Conservation (phyloP, 2,329 filamentous ascomycete genomes). For the Penicillium sp. region DNA sequence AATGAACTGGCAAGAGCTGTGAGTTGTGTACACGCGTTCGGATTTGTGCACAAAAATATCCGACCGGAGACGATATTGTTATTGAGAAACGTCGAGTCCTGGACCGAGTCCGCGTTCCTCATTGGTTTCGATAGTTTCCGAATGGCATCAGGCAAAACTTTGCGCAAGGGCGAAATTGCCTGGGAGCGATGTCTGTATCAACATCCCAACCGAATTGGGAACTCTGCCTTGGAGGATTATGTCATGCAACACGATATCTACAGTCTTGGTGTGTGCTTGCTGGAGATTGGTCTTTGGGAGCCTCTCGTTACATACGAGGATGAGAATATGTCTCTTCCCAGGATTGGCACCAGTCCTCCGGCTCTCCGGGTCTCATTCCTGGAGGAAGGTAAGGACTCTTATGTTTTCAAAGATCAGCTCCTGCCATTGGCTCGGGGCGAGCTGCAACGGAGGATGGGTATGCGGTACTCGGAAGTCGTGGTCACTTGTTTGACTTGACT, state of each 20-base stretch:
- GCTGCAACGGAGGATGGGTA: slow-evolving; percentile 4
- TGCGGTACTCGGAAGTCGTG: slow-evolving; percentile 11
- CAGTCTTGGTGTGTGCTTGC: slow-evolving; percentile 16
- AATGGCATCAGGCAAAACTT: slow-evolving; percentile 38
- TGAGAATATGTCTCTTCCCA: background rate
- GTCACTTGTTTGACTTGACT: slow-evolving; percentile 14
- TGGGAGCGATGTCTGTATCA: slow-evolving; percentile 54
- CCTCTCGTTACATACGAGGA: slow-evolving; percentile 14
- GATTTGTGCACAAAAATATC: slow-evolving; percentile 57
- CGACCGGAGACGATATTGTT: slow-evolving; percentile 46
- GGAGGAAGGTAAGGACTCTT: background rate
- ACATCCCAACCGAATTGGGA: slow-evolving; percentile 48
- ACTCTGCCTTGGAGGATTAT: background rate
- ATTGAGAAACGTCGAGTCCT: slow-evolving; percentile 1
- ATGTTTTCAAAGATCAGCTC: background rate
- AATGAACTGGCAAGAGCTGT: slow-evolving; percentile 43
- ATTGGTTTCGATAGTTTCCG: slow-evolving; percentile 55
- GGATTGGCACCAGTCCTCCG: background rate
- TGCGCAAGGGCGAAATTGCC: slow-evolving; percentile 41
- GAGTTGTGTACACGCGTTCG: slow-evolving; percentile 47
- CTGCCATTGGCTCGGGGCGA: background rate
- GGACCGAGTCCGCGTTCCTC: slow-evolving; percentile 40
- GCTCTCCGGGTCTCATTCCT: background rate
- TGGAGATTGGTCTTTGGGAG: slow-evolving; percentile 18
- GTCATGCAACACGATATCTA: slow-evolving; percentile 22